phyloP scores from a whole-genome alignment of 805 yeast species.

The Candida sithepensis region DNA sequence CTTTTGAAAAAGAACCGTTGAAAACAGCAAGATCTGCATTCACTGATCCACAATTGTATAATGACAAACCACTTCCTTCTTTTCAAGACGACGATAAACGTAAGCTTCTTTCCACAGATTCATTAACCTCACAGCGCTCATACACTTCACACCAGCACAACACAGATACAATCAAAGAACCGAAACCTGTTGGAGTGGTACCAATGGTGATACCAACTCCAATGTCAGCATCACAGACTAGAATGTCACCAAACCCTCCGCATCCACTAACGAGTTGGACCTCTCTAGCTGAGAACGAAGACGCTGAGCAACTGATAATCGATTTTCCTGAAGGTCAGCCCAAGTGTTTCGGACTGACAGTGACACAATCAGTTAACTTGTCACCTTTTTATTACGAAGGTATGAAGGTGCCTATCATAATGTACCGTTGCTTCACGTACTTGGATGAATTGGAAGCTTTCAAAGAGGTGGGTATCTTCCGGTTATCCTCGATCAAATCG shows the following conservation, averaged over 20 bases:
- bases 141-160: too few species aligned
- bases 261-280: not conserved
- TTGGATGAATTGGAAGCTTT: slow-evolving; percentile 60
- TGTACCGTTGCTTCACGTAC: slow-evolving; percentile 67
- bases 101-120: not conserved
- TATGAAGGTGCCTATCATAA: slow-evolving; percentile 59
- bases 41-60: not conserved
- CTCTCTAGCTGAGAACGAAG: not conserved
- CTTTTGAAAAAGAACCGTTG: not conserved
- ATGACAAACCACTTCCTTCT: not conserved
- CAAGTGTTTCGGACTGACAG: slow-evolving; percentile 54
- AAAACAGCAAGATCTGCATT: not conserved
- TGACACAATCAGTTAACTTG: slow-evolving; percentile 43
- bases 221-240: not conserved
- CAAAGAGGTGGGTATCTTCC: slow-evolving; percentile 79
- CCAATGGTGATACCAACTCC: not conserved
- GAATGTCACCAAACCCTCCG: not conserved
- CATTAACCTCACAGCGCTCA: too few species aligned
- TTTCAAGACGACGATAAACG: not conserved
- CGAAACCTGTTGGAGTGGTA: not conserved
- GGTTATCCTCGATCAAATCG: slow-evolving; percentile 52
- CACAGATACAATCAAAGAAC: not conserved
- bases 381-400: slow-evolving; percentile 46
- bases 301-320: not conserved
- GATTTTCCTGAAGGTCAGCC: slow-evolving; percentile 3